Evolutionary conservation across 1,284 basidiomycete genomes (phyloP).

Genomic region (Kalmanozyma brasiliensis): DNA sequence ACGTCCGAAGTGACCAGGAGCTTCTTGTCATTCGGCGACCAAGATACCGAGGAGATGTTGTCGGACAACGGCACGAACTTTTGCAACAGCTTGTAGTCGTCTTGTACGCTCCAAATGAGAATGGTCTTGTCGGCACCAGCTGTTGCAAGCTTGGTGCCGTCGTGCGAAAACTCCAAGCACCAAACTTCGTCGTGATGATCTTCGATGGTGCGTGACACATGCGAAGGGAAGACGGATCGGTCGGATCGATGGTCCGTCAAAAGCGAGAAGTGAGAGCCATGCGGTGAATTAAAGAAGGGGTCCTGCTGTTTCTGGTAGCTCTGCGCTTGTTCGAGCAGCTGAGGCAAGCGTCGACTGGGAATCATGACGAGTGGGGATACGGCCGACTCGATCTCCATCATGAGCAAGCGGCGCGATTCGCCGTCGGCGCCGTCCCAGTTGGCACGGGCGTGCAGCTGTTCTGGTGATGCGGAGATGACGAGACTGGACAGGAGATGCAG

Average conservation of each 20-base stretch:
- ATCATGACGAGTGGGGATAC: constrained; percentile 92
- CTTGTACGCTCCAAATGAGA: constrained; percentile 78
- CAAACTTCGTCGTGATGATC: constrained; percentile 94
- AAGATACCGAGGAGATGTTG: constrained; percentile 71
- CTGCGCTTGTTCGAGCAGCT: constrained; percentile 86
- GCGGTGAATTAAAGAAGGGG: constrained; percentile 59
- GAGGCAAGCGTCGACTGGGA: constrained; percentile 84
- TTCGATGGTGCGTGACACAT: constrained; percentile 74
- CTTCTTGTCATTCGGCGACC: constrained; percentile 56
- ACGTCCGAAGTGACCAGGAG: constrained; percentile 53
- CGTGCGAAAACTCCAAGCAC: constrained; percentile 93
- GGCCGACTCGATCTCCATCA: constrained; percentile 84
- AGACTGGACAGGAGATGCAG: constrained; percentile 61
- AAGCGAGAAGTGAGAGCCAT: constrained; percentile 76
- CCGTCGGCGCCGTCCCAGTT: constrained; percentile 89
- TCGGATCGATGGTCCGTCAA: constrained; percentile 87
- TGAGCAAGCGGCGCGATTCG: constrained; percentile 79
- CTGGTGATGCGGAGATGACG: constrained; percentile 69
- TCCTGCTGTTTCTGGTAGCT: constrained; percentile 73
- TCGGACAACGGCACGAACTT: constrained; percentile 50
- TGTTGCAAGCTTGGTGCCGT: constrained; percentile 84
- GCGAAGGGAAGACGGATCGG: constrained; percentile 82
- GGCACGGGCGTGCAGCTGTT: constrained; percentile 83
- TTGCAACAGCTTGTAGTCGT: constrained; percentile 42
- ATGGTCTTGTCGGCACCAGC: constrained; percentile 86